Conservation (phyloP, 176 grass and related monocot genomes). For the Rhynchospora tenuis region DNA sequence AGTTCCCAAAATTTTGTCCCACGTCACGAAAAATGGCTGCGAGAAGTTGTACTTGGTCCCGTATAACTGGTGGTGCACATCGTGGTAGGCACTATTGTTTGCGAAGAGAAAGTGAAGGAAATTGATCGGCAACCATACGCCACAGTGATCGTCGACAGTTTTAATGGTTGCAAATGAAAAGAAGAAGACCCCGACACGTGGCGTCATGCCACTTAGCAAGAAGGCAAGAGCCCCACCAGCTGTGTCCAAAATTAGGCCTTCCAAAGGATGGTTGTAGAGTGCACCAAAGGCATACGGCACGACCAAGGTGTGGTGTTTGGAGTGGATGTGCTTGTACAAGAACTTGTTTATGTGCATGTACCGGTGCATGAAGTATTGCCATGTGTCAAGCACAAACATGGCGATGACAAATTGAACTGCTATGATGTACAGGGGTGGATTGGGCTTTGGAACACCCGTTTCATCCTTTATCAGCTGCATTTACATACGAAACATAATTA, state of each 20-base stretch:
- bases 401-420: constrained; percentile 48
- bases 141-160: constrained; percentile 72
- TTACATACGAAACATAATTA: background rate
- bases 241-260: constrained; percentile 72
- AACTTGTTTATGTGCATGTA: constrained; percentile 88
- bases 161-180: constrained; percentile 75
- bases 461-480: constrained; percentile 61
- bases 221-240: constrained; percentile 60
- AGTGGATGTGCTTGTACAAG: constrained; percentile 71
- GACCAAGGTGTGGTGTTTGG: constrained; percentile 62
- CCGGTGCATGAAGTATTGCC: constrained; percentile 91
- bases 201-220: constrained; percentile 58
- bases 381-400: constrained; percentile 77
- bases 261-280: constrained; percentile 80
- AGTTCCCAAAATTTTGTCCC: constrained; percentile 64
- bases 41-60: constrained; percentile 81
- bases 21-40: constrained; percentile 60
- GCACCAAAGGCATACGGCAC: constrained; percentile 77
- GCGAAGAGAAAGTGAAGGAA: constrained; percentile 49
- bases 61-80: constrained; percentile 68
- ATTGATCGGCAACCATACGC: constrained; percentile 65
- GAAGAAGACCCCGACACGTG: constrained; percentile 59
- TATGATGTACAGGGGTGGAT: constrained; percentile 35
- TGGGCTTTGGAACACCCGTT: constrained; percentile 24
- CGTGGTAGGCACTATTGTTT: constrained; percentile 72